These are phyloP conservation scores for Hypoxylon lienhwacheense DNA, from an alignment of 495 filamentous ascomycete species.

Conservation along the genomic window DNA sequence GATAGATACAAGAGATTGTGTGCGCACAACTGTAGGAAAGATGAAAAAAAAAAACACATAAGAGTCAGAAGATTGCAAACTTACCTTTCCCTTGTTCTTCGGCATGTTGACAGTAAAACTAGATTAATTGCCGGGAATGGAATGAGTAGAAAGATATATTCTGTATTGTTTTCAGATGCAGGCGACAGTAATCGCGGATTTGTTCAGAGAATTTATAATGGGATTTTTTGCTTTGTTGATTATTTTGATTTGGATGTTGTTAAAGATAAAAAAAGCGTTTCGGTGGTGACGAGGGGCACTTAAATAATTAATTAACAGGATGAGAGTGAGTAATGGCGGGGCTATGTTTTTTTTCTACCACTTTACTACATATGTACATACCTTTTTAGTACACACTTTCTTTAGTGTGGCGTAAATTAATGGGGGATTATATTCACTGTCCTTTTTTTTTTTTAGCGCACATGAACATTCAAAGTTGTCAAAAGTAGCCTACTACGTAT, in stretches of 20 bases:
- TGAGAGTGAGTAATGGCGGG: slow-evolving; percentile 27
- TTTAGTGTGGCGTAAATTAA: too few species aligned
- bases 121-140: not conserved
- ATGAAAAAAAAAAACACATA: slow-evolving; percentile 15
- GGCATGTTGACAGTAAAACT: slow-evolving; percentile 66
- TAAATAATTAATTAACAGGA: slow-evolving; percentile 5
- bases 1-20: too few species aligned
- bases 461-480: too few species aligned
- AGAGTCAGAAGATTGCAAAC: slow-evolving; percentile 32
- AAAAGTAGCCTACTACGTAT: too few species aligned
- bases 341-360: slow-evolving; percentile 9
- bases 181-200: slow-evolving; percentile 2
- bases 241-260: too few species aligned
- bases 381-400: too few species aligned
- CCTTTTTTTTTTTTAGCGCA: too few species aligned
- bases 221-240: not conserved
- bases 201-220: slow-evolving; percentile 10
- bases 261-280: slow-evolving; percentile 13
- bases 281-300: slow-evolving; percentile 33
- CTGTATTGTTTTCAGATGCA: not conserved
- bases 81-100: slow-evolving; percentile 98
- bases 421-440: too few species aligned
- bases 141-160: not conserved
- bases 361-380: not conserved
- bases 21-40: too few species aligned